These are phyloP conservation scores for Nothomitra cinnamomea DNA, from an alignment of 2,329 filamentous ascomycete species.

Conservation along the genomic window DNA sequence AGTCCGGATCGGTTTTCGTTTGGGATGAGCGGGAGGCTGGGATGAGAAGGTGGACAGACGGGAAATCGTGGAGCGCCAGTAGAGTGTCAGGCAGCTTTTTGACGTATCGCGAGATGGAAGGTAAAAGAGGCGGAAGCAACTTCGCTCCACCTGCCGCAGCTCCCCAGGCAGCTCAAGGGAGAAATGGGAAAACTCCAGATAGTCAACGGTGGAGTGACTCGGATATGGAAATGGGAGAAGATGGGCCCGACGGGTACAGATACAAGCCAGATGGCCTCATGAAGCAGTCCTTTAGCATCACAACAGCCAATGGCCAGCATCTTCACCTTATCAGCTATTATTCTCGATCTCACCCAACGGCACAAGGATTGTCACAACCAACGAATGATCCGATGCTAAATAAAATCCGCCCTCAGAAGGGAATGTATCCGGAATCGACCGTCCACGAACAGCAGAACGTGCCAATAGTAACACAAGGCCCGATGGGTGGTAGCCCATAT, in stretches of 20 bases:
- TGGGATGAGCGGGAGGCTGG: conserved; percentile 98
- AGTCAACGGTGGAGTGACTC: conserved; percentile 69
- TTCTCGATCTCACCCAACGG: conserved; percentile 57
- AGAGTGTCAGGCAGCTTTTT: conserved; percentile 93
- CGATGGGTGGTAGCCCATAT: conserved; percentile 41
- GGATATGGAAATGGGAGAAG: conserved; percentile 46
- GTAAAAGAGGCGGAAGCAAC: conserved; percentile 66
- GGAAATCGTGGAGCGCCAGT: conserved; percentile 97
- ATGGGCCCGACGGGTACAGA: conserved; percentile 69
- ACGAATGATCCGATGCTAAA: conserved; percentile 64
- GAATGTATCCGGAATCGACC: conserved; percentile 93
- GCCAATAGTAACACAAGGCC: conserved; percentile 63
- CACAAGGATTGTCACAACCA: conserved; percentile 61
- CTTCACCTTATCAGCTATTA: conserved; percentile 97
- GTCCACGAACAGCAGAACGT: conserved; percentile 70
- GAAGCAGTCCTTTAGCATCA: conserved; percentile 99
- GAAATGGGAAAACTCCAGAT: conserved; percentile 63
- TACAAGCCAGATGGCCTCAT: conserved; percentile 95
- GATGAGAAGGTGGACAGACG: conserved; percentile 97
- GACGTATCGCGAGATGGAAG: conserved; percentile 97
- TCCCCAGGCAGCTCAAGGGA: conserved; percentile 24
- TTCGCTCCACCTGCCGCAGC: conserved; percentile 39
- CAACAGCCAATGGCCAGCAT: conserved; percentile 75
- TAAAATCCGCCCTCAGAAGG: conserved; percentile 73
- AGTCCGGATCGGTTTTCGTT: conserved; percentile 95